phyloP scores from a whole-genome alignment of 768 basidiomycete species.

The Suillus clintonianus region DNA sequence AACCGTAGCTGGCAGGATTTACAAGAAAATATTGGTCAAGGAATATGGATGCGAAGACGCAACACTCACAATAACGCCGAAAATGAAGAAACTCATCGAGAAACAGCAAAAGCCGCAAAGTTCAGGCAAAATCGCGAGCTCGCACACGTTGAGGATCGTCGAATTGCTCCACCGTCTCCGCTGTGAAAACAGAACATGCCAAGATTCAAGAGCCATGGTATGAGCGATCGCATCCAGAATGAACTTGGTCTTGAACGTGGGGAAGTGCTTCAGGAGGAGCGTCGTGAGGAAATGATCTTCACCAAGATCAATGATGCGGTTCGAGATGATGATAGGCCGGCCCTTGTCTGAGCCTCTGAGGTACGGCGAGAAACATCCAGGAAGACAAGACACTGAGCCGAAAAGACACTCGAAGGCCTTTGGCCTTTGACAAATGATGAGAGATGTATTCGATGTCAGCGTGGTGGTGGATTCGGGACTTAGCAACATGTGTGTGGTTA shows the following conservation, averaged over 20 bases:
- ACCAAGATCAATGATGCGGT: conserved; percentile 91
- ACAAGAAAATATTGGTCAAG: too few species aligned
- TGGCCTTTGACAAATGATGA: conserved; percentile 84
- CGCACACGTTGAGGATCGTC: conserved; percentile 90
- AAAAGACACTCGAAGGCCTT: conserved; percentile 79
- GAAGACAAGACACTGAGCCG: conserved; percentile 93
- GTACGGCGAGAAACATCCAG: conserved; percentile 95
- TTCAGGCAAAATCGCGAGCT: conserved; percentile 83
- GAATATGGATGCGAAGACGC: conserved; percentile 29
- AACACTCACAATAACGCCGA: conserved; percentile 79
- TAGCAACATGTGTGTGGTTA: too few species aligned
- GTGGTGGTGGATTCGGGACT: too few species aligned
- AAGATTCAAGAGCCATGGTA: conserved; percentile 90
- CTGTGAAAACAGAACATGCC: conserved; percentile 87
- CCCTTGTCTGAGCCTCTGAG: conserved; percentile 96
- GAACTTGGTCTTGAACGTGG: conserved; percentile 94
- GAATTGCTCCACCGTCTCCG: conserved; percentile 98
- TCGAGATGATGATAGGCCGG: conserved; percentile 94
- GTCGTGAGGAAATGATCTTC: conserved; percentile 97
- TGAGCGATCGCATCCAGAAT: conserved; percentile 85
- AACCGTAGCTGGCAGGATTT: too few species aligned
- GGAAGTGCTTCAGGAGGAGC: conserved; percentile 92
- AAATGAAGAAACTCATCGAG: conserved; percentile 95
- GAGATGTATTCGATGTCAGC: conserved; percentile 51
- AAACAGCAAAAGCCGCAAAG: conserved; percentile 96